Conservation (phyloP, 1,284 basidiomycete genomes). For the Tilletiopsis washingtonensis region DNA sequence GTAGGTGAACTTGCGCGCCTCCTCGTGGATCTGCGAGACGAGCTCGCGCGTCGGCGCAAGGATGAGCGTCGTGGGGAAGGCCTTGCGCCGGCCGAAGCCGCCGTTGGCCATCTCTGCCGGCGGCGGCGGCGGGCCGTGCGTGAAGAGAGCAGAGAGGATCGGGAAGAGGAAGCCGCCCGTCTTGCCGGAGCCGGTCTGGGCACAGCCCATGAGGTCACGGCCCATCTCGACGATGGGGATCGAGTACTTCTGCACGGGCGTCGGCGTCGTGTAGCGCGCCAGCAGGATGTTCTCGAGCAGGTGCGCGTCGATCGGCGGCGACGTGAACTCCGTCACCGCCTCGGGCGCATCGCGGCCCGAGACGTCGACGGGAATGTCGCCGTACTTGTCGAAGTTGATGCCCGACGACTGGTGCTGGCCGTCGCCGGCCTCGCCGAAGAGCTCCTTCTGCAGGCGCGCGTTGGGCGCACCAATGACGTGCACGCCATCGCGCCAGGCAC, state of each 20-base stretch:
- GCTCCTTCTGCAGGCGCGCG: slow-evolving; percentile 82
- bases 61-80: slow-evolving; percentile 89
- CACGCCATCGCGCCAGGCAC: slow-evolving; percentile 80
- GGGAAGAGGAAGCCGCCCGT: slow-evolving; percentile 99
- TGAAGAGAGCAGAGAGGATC: slow-evolving; percentile 89
- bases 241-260: slow-evolving; percentile 99
- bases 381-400: slow-evolving; percentile 99
- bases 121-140: slow-evolving; percentile 66
- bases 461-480: slow-evolving; percentile 76
- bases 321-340: slow-evolving; percentile 77
- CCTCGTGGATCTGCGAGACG: slow-evolving; percentile 98
- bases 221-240: slow-evolving; percentile 88
- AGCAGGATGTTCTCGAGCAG: slow-evolving; percentile 89
- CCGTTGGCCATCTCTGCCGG: slow-evolving; percentile 53
- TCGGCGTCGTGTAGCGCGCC: slow-evolving; percentile 88
- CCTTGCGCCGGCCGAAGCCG: slow-evolving; percentile 70
- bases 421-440: slow-evolving; percentile 83
- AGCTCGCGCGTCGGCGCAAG: slow-evolving; percentile 97
- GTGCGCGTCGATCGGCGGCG: slow-evolving; percentile 82
- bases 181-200: slow-evolving; percentile 99
- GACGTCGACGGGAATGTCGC: slow-evolving; percentile 98
- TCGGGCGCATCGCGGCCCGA: slow-evolving; percentile 93
- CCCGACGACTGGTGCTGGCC: slow-evolving; percentile 69
- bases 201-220: slow-evolving; percentile 97
- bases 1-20: slow-evolving; percentile 98